Evolutionary conservation across 2,329 filamentous ascomycete genomes (phyloP), one percentile per base, ranked within the genome.

Genomic region (Botrytis medusae): DNA sequence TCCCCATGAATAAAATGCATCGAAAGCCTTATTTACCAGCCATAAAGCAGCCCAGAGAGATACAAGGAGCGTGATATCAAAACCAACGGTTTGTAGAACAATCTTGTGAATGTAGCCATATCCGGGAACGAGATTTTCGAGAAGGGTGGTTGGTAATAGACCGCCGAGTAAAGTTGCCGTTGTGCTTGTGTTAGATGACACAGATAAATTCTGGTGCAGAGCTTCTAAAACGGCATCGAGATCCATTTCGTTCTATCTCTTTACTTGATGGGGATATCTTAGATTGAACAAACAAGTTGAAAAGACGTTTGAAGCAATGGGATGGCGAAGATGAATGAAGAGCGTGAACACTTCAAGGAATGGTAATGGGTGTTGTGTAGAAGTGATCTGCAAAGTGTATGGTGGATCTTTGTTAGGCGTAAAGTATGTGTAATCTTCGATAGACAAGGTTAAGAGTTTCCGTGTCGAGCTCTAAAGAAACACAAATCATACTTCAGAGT

Each of bases 21-120:
- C 77, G 69, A 79, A 76, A 34, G 85, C 72, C 75, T 81, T 84
- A 72, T 81, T 84, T 2, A 82, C 70, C 1, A 85, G 84, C 86
- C 87, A 78, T 16, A 79, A 60, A 46, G 76, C 74, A 2, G 77
- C 73, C 12, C 75, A 77, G 18, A 79, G 68, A 3, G 79, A 77
- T 2, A 81, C 79, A 22, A 80, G 71, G 37, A 79, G 69, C 2
- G 79, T 80, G 46, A 81, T 77, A 74, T 81, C 79, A 65, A 81
- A 77, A 22, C 77, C 77, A 60, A 79, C 76, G 40, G 72, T 76
- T 68, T 74, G 74, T 37, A 81, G 77, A 34, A 80, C 61, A 59
- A 80, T 77, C 42, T 77, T 79, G 59, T 80, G 79, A 51, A 79
- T 79, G 18, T 77, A 75, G 16, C 77, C 76, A 74, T 81, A 81